Evolutionary conservation across 495 filamentous ascomycete genomes (phyloP), one percentile per base, ranked within the genome.

Genomic region (Podospora australis): DNA sequence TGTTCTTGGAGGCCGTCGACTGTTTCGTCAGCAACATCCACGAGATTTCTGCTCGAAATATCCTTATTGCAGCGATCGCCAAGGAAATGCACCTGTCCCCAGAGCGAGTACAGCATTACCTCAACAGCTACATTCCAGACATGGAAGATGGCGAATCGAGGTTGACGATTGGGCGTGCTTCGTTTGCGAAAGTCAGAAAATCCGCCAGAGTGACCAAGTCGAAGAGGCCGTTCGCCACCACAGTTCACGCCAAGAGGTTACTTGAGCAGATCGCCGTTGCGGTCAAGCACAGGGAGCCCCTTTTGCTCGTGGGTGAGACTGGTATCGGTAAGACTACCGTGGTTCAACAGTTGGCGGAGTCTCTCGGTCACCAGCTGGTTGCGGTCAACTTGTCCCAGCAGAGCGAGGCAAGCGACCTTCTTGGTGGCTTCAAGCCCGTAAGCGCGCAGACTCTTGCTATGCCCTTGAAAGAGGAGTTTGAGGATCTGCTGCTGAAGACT

Each of bases 271-370:
- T 96, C 49, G 83, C 85, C 4, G 82, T 85, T 23, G 82, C 90
- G 1, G 78, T 96, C 11, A 79, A 84, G 48, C 81, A 90, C 64
- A 77, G 80, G 3, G 94, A 99, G 59, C 92, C 94, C 2, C 78
- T 95, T 7, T 68, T 99, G 22, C 79, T 99, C 42, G 92, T 99
- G 29, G 94, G 94, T 52, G 94, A 99, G 69, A 99, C 94, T 2
- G 94, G 94, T 68, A 95, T 92, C 41, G 94, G 94, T 58, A 99
- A 99, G 67, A 99, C 94, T 2, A 90, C 90, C 1, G 83, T 91
- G 10, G 81, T 99, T 36, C 94, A 99, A 60, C 89, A 96, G 55
- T 71, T 99, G 48, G 90, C 94, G 3, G 80, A 85, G 24, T 71
- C 83, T 13, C 76, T 94, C 23, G 84, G 90, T 0, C 82, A 84